phyloP scores from a whole-genome alignment of 768 basidiomycete species.

The Suillus hirtellus region DNA sequence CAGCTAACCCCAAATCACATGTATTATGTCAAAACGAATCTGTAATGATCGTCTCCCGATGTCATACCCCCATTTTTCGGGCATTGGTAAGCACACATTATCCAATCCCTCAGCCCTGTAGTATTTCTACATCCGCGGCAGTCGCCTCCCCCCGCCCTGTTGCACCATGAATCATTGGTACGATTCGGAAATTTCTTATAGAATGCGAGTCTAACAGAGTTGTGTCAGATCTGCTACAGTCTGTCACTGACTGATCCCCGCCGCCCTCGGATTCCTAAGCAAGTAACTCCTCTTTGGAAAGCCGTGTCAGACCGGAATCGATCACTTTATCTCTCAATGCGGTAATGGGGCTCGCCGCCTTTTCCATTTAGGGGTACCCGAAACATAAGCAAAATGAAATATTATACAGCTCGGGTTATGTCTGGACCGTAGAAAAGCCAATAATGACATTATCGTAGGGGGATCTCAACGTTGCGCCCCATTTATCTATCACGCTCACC shows the following conservation, averaged over 20 bases:
- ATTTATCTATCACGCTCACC: slow-evolving; percentile 35
- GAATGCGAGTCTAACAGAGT: background rate
- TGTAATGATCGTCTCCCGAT: slow-evolving; percentile 3
- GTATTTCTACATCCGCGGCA: slow-evolving; percentile 5
- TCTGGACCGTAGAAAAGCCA: slow-evolving; percentile 31
- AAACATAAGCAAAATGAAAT: slow-evolving; percentile 31
- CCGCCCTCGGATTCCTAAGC: slow-evolving; percentile 4
- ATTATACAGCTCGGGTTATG: slow-evolving; percentile 20
- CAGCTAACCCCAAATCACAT: background rate
- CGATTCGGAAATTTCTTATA: background rate
- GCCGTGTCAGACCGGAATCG: background rate
- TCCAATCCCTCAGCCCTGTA: slow-evolving; percentile 4
- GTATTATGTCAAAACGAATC: background rate
- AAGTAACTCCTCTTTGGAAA: slow-evolving; percentile 3
- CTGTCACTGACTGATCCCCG: background rate
- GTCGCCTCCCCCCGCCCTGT: slow-evolving; percentile 1
- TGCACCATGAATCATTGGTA: background rate
- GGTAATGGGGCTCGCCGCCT: slow-evolving; percentile 13
- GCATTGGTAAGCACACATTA: slow-evolving; percentile 2
- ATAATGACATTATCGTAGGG: slow-evolving; percentile 28
- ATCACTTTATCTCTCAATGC: slow-evolving; percentile 5
- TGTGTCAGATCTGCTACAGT: background rate
- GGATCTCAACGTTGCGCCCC: slow-evolving; percentile 24
- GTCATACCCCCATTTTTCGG: background rate
- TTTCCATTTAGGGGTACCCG: slow-evolving; percentile 29